Evolutionary conservation across 371 early-diverging fungal genomes (phyloP).

Genomic region (Fennellomyces sp.): DNA sequence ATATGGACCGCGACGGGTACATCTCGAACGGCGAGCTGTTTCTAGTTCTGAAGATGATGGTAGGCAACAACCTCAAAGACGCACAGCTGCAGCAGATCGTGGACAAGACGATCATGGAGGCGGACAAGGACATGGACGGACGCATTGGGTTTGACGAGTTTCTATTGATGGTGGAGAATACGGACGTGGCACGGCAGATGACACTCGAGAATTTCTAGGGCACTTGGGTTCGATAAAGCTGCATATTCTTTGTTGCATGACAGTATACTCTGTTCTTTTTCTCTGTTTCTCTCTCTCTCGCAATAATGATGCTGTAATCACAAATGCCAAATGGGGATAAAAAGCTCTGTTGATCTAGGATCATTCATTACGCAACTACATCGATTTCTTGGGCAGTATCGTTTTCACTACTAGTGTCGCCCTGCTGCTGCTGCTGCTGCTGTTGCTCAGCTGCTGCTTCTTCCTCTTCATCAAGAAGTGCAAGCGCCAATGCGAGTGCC

Average conservation of each 20-base stretch:
- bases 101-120: conserved; percentile 98
- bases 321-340: not conserved
- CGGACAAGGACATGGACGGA: conserved; percentile 94
- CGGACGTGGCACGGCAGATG: conserved; percentile 94
- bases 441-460: conserved; percentile 9
- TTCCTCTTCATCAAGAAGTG: conserved; percentile 8
- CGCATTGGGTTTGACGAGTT: conserved; percentile 96
- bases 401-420: not conserved
- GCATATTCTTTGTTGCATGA: not conserved
- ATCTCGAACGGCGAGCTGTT: conserved; percentile 98
- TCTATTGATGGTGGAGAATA: conserved; percentile 85
- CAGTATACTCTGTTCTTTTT: not conserved
- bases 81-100: conserved; percentile 98
- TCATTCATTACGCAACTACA: conserved; percentile 1
- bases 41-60: conserved; percentile 97
- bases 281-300: not conserved
- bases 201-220: conserved; percentile 75
- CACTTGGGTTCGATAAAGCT: not conserved
- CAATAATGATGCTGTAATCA: not conserved
- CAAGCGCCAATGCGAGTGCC: conserved; percentile 11
- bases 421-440: not conserved
- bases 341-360: not conserved
- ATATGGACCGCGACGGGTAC: conserved; percentile 97
- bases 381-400: not conserved
- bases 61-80: conserved; percentile 92